Percentiles rank a stretch among this genome's conserved stretches.
These are phyloP conservation scores for Termitomyces sp. DNA, from an alignment of 768 basidiomycete genomes.

Conservation along the genomic window DNA sequence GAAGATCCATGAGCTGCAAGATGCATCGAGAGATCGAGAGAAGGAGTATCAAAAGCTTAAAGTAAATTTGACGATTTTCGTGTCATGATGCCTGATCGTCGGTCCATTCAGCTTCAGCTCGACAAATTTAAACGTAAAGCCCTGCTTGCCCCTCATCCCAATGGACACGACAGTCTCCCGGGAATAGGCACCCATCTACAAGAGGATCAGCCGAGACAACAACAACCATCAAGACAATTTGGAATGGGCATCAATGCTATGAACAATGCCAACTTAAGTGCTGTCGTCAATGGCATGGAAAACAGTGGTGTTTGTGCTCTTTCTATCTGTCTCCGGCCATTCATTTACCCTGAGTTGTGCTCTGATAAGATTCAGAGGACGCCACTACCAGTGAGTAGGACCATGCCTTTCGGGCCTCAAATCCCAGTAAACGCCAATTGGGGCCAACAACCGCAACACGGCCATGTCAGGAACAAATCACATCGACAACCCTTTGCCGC, in stretches of 20 bases:
- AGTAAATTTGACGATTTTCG: constrained; percentile 26
- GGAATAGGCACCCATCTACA: constrained; percentile 11
- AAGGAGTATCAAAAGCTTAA: constrained; percentile 88
- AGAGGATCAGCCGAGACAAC: constrained; percentile 7
- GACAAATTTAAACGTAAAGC: constrained; percentile 83
- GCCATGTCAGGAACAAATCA: constrained; percentile 26
- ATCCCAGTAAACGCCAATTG: constrained; percentile 20
- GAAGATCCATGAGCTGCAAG: constrained; percentile 68
- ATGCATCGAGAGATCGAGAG: constrained; percentile 68
- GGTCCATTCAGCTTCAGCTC: constrained; percentile 48
- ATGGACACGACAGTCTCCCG: constrained; percentile 12
- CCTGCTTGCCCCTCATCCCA: constrained; percentile 45
- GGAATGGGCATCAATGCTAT: constrained; percentile 6
- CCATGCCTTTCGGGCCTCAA: constrained; percentile 22
- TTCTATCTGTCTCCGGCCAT: neutral
- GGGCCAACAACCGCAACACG: constrained; percentile 25
- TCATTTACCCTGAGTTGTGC: neutral
- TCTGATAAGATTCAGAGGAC: constrained; percentile 59
- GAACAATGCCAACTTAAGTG: constrained; percentile 40
- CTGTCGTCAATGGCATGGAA: constrained; percentile 63
- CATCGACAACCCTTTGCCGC: constrained; percentile 46
- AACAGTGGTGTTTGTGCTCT: constrained; percentile 44
- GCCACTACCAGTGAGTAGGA: constrained; percentile 54
- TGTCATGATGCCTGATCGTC: neutral
- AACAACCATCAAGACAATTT: constrained; percentile 6